These are phyloP conservation scores for Colletotrichum sp. DNA, from an alignment of 2,329 filamentous ascomycete genomes.

Conservation along the genomic window DNA sequence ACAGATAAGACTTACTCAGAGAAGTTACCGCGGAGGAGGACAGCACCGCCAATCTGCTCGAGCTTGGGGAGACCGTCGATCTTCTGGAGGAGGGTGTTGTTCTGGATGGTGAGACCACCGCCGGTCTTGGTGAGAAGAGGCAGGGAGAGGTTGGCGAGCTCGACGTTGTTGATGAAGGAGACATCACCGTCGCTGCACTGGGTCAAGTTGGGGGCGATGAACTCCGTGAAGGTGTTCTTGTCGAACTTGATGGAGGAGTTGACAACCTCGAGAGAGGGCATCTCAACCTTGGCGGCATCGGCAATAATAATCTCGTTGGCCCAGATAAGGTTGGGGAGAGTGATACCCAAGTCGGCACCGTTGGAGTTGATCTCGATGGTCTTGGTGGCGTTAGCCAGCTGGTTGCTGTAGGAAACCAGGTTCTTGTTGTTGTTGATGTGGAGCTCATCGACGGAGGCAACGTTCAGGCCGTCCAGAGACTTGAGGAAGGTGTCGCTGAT, in stretches of 20 bases:
- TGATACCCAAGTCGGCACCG: conserved; percentile 71
- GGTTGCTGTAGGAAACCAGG: conserved; percentile 77
- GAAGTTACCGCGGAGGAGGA: conserved; percentile 87
- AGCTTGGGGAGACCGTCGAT: conserved; percentile 75
- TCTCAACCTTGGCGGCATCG: conserved; percentile 76
- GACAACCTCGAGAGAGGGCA: conserved; percentile 75
- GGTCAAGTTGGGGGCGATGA: conserved; percentile 75
- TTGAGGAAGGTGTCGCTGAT: conserved; percentile 88
- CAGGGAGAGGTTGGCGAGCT: conserved; percentile 77
- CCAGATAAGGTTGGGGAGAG: conserved; percentile 79
- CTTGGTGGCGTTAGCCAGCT: conserved; percentile 76
- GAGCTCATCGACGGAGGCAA: conserved; percentile 74
- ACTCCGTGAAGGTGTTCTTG: conserved; percentile 72
- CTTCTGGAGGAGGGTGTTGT: conserved; percentile 78
- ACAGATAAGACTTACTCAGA: conserved; percentile 44
- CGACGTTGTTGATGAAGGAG: conserved; percentile 67
- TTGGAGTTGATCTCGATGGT: conserved; percentile 81
- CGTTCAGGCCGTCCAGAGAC: conserved; percentile 80
- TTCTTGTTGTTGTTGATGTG: conserved; percentile 91
- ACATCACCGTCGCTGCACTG: conserved; percentile 63
- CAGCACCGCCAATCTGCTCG: conserved; percentile 74
- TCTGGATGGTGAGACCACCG: conserved; percentile 85
- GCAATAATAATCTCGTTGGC: conserved; percentile 59
- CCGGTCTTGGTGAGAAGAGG: conserved; percentile 70
- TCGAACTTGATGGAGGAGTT: conserved; percentile 86